These are phyloP conservation scores for Quercus aquifolioides DNA, from an alignment of 306 rosid species.

Conservation along the genomic window DNA sequence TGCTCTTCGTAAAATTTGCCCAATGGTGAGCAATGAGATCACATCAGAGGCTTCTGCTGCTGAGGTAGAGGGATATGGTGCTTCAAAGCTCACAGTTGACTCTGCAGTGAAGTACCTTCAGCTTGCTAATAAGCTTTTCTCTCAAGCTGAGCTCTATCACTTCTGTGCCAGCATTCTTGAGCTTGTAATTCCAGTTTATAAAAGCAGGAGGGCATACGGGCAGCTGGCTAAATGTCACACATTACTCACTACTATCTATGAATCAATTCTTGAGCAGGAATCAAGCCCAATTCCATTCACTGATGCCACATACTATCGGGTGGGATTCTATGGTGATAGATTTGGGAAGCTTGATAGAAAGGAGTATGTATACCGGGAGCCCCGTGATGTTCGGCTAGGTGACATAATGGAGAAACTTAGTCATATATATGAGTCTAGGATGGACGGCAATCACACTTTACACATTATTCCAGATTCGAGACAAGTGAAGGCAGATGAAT, in stretches of 20 bases:
- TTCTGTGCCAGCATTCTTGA: slow-evolving; percentile 97
- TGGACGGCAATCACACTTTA: slow-evolving; percentile 87
- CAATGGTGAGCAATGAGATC: slow-evolving; percentile 95
- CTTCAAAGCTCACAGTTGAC: slow-evolving; percentile 92
- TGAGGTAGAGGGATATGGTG: slow-evolving; percentile 98
- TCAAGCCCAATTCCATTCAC: slow-evolving; percentile 98
- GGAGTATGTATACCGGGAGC: slow-evolving; percentile 91
- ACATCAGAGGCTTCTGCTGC: slow-evolving; percentile 98
- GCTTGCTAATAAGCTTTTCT: slow-evolving; percentile 96
- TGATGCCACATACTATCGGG: slow-evolving; percentile 96
- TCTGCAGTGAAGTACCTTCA: slow-evolving; percentile 97
- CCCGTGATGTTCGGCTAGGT: slow-evolving; percentile 95
- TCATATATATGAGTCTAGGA: slow-evolving; percentile 83
- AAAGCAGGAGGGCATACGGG: slow-evolving; percentile 92
- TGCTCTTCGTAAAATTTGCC: slow-evolving; percentile 89
- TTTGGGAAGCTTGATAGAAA: slow-evolving; percentile 85
- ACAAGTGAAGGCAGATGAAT: slow-evolving; percentile 96
- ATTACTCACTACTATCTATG: slow-evolving; percentile 75
- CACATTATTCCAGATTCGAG: slow-evolving; percentile 93
- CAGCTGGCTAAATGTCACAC: slow-evolving; percentile 97
- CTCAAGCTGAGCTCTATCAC: slow-evolving; percentile 97
- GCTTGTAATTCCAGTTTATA: slow-evolving; percentile 95
- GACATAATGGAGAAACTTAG: slow-evolving; percentile 99
- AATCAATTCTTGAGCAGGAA: slow-evolving; percentile 96
- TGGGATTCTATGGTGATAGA: slow-evolving; percentile 90